A percentile compares a stretch with the other conserved stretches of the same genome.
Evolutionary conservation across 495 filamentous ascomycete species (phyloP).

Genomic region (Podospora bellae-mahoneyi): DNA sequence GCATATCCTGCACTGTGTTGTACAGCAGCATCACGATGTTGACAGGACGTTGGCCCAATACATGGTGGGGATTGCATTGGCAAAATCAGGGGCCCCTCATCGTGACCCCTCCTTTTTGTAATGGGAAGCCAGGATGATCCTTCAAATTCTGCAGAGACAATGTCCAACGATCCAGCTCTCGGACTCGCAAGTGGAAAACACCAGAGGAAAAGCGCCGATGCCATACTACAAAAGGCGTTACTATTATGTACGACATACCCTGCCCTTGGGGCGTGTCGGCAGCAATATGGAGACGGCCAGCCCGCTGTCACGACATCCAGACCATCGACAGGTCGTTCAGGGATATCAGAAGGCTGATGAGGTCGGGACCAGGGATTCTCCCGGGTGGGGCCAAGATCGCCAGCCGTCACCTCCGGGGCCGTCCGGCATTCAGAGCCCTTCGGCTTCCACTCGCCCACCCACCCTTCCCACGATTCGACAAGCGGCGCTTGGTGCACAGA

Average conservation of each 20-base stretch:
- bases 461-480: too few species aligned
- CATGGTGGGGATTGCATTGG: not conserved
- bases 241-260: not conserved
- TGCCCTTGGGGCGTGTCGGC: not conserved
- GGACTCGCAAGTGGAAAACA: not conserved
- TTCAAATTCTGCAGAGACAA: not conserved
- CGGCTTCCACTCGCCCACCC: too few species aligned
- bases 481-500: too few species aligned
- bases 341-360: not conserved
- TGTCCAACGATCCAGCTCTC: not conserved
- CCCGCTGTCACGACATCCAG: not conserved
- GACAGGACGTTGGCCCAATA: not conserved
- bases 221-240: not conserved
- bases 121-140: not conserved
- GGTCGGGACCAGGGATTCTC: not conserved
- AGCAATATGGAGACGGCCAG: not conserved
- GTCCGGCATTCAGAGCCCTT: not conserved
- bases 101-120: not conserved
- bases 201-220: not conserved
- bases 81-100: not conserved
- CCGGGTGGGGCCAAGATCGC: not conserved
- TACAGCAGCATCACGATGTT: not conserved
- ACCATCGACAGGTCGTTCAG: not conserved
- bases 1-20: not conserved
- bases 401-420: not conserved